A percentile compares a stretch with the other conserved stretches of the same genome.
These are phyloP conservation scores for Triticum urartu DNA, from an alignment of 176 grass and related monocot genomes.

Conservation along the genomic window DNA sequence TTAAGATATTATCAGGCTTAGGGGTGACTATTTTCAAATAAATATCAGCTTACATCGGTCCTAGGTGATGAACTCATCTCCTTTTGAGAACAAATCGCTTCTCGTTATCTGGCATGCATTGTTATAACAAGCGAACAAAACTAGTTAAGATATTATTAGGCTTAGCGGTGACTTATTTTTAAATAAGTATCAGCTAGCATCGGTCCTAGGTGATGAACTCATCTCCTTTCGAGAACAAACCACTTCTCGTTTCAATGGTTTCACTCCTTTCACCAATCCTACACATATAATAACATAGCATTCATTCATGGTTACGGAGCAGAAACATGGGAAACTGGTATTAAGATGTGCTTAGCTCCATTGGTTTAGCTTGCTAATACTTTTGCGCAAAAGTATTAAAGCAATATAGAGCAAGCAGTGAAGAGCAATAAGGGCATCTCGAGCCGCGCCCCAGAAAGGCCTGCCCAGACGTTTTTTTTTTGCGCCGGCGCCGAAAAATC, in stretches of 20 bases:
- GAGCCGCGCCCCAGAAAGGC: too few relatives aligned
- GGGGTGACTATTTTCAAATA: background rate
- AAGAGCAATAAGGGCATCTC: background rate
- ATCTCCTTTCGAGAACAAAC: background rate
- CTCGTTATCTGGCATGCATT: background rate
- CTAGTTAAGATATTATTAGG: background rate
- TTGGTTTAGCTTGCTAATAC: background rate
- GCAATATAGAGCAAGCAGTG: conserved; percentile 5
- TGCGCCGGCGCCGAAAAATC: too few relatives aligned
- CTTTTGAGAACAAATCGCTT: conserved; percentile 1
- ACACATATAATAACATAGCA: conserved; percentile 1
- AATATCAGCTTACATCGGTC: background rate
- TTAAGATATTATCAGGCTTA: background rate
- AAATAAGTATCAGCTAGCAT: background rate
- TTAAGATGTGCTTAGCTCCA: too few relatives aligned
- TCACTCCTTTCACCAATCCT: conserved; percentile 4
- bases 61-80: background rate
- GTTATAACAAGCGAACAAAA: background rate
- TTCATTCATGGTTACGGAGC: background rate
- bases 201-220: background rate
- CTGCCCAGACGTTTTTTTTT: too few relatives aligned
- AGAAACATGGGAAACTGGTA: too few relatives aligned
- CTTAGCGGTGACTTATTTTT: background rate
- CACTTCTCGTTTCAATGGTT: background rate
- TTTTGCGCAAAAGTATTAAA: conserved; percentile 19